Evolutionary conservation across 1,139 yeast genomes (phyloP).

Genomic region (Kluyveromyces marxianus): DNA sequence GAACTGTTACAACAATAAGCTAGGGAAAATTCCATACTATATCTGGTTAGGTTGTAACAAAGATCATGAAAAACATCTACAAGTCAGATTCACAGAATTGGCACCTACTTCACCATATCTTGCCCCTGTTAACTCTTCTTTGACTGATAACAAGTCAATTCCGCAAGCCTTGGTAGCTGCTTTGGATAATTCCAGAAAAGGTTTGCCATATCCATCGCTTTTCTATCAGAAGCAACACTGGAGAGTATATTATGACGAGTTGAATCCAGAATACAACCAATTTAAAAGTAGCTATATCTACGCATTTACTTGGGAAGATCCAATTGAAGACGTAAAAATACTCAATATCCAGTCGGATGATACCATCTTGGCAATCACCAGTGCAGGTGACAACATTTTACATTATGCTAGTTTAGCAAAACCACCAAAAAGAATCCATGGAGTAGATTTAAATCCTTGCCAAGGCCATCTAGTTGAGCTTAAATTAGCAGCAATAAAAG

Average conservation of each 20-base stretch:
- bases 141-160: slow-evolving; percentile 25
- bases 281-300: slow-evolving; percentile 73
- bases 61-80: slow-evolving; percentile 49
- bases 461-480: slow-evolving; percentile 76
- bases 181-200: slow-evolving; percentile 49
- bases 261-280: slow-evolving; percentile 59
- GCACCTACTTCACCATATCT: slow-evolving; percentile 78
- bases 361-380: slow-evolving; percentile 73
- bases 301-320: slow-evolving; percentile 90
- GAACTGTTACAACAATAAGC: slow-evolving; percentile 52
- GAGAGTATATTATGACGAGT: slow-evolving; percentile 74
- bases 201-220: slow-evolving; percentile 69
- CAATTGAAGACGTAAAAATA: slow-evolving; percentile 67
- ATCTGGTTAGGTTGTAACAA: slow-evolving; percentile 80
- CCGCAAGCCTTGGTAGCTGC: slow-evolving; percentile 79
- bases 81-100: slow-evolving; percentile 58
- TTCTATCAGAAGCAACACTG: slow-evolving; percentile 71
- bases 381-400: slow-evolving; percentile 78
- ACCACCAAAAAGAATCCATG: slow-evolving; percentile 72
- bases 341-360: slow-evolving; percentile 54
- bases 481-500: slow-evolving; percentile 62
- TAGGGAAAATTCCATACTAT: slow-evolving; percentile 74
- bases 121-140: slow-evolving; percentile 41
- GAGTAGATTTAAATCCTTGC: slow-evolving; percentile 77
- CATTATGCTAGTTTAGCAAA: slow-evolving; percentile 64